Base-by-base conservation (phyloP, 495 filamentous ascomycete genomes). In the Neurospora tetraspora region DNA sequence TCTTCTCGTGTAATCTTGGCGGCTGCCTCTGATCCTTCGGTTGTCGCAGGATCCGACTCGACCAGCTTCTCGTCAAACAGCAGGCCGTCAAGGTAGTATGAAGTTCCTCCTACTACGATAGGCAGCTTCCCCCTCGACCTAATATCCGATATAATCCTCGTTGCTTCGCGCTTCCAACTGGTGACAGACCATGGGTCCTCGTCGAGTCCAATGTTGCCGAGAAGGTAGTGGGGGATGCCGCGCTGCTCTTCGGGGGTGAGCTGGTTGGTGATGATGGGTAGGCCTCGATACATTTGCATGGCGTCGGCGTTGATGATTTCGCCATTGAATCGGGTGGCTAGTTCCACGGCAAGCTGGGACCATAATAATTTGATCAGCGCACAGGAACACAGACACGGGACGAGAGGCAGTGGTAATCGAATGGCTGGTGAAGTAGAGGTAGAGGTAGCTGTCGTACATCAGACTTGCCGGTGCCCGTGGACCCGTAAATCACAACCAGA, bases 301-400 rank as follows among this genome's bases (percentile, higher is more conserved):
- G 96, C 96, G 83, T 99, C 96, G 69, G 92, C 94, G 79, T 99
- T 99, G 85, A 99, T 93, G 70, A 99, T 88, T 82, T 99, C 96
- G 75, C 96, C 96, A 81, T 97, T 92, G 82, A 92, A 94, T 40
- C 86, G 87, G 42, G 85, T 85, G 5, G 96, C 96, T 38, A 99
- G 80, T 68, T 97, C 92, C 10, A 99, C 92, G 70, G 96, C 96
- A 74, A 99, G 92, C 95, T 98, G 74, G 61, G 71, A 71, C 31
- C 69, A 70, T 69, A 76, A 38, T 23, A 37, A 42, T 37, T 38
- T 36, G 3, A 45, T 39, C 68, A 69, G 36, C 16, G 8, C 31
- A 31, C 23, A 14, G 36, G 39, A 43, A 31, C 38, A 18, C 7
- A 45, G 11, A 14, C 39, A 34, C 12, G 20, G 18, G 14, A 40